Evolutionary conservation across 139 green algal genomes (phyloP).

Genomic region (Diplosphaera chodatii): DNA sequence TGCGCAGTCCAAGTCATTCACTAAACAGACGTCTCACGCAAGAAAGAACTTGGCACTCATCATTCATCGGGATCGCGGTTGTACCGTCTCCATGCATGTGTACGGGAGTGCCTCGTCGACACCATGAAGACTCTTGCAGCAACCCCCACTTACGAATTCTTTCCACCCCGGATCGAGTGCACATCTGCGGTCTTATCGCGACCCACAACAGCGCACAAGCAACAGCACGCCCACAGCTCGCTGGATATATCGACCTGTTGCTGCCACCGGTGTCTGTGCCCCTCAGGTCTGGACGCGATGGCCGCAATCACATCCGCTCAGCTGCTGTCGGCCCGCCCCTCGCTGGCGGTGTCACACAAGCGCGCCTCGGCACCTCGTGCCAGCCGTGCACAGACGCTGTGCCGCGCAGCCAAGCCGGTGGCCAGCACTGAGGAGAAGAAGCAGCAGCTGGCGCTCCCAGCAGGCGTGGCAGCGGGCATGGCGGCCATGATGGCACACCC

Average conservation of each 20-base stretch:
- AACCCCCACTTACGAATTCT: too few species aligned
- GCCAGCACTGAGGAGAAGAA: slow-evolving; percentile 43
- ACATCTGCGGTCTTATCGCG: too few species aligned
- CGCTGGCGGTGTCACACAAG: neutral
- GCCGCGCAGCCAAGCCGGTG: neutral
- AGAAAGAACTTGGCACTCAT: too few species aligned
- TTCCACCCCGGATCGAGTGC: too few species aligned
- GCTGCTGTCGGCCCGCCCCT: neutral
- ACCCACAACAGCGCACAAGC: too few species aligned
- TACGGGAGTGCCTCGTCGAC: too few species aligned
- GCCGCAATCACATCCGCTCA: neutral
- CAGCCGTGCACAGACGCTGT: neutral
- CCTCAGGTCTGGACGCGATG: neutral
- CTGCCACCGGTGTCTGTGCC: neutral
- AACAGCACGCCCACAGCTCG: neutral
- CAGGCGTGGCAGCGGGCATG: slow-evolving; percentile 46
- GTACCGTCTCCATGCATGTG: too few species aligned
- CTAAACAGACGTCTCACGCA: too few species aligned
- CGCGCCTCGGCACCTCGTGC: neutral
- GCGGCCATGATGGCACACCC: slow-evolving; percentile 53
- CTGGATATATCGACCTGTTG: neutral
- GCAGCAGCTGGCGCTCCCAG: slow-evolving; percentile 38
- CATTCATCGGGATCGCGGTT: too few species aligned
- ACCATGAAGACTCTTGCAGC: too few species aligned
- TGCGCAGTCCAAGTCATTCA: too few species aligned